Evolutionary conservation across 2,329 filamentous ascomycete genomes (phyloP).

Genomic region (Xylariaceae sp.): DNA sequence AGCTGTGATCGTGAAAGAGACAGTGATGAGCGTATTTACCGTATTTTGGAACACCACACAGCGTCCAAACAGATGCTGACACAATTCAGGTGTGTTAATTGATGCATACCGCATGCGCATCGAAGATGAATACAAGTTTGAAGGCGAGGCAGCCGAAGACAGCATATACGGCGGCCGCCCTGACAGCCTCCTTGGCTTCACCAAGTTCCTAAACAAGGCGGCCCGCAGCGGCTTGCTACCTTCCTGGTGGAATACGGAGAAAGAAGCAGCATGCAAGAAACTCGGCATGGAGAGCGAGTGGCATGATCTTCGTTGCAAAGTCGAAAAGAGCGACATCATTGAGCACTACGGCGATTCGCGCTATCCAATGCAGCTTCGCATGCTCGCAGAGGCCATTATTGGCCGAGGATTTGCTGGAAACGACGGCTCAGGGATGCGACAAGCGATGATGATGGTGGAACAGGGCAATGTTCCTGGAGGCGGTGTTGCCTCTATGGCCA

Average conservation of each 20-base stretch:
- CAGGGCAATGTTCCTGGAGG: background rate
- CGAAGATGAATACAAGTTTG: constrained; percentile 11
- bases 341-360: constrained; percentile 39
- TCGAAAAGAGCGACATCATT: constrained; percentile 15
- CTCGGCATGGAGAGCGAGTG: constrained; percentile 8
- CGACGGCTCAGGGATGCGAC: constrained; percentile 18
- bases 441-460: constrained; percentile 19
- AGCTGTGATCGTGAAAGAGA: constrained; percentile 1
- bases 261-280: constrained; percentile 7
- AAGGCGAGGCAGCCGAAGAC: background rate
- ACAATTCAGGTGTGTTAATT: constrained; percentile 7
- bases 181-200: constrained; percentile 9
- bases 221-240: constrained; percentile 8
- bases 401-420: constrained; percentile 28
- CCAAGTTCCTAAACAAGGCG: constrained; percentile 6
- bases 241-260: constrained; percentile 12
- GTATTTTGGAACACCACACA: background rate
- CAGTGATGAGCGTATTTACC: background rate
- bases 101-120: constrained; percentile 15
- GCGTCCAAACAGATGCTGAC: background rate
- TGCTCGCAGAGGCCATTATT: constrained; percentile 42
- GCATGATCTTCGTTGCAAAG: constrained; percentile 3
- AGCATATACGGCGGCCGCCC: constrained; percentile 9
- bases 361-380: constrained; percentile 48
- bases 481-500: too few relatives aligned